Percentiles rank a stretch among this genome's conserved stretches.
phyloP scores from a whole-genome alignment of 176 grass and related monocot species.

The barley (Hordeum vulgare) region MorexV3_pseudomolecules_assembly NC_058524.1:152775520-152776019 shows the following conservation, averaged over 20 bases:
- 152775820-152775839: neutral
- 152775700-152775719: neutral
- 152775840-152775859: neutral
- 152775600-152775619: no score
- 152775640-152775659: neutral
- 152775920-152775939: neutral
- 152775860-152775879: neutral
- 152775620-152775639: no score
- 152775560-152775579: neutral
- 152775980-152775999: neutral
- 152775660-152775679: neutral
- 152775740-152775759: neutral
- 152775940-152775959: neutral
- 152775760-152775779: neutral
- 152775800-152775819: neutral
- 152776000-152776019: neutral
- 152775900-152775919: neutral
- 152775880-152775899: neutral
- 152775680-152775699: neutral
- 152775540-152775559: conserved; percentile 8
- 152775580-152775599: neutral
- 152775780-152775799: neutral
- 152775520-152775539: conserved; percentile 41
- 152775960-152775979: neutral
- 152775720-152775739: no score